Evolutionary conservation across 768 basidiomycete species (phyloP).

Genomic region (Hericium erinaceus): DNA sequence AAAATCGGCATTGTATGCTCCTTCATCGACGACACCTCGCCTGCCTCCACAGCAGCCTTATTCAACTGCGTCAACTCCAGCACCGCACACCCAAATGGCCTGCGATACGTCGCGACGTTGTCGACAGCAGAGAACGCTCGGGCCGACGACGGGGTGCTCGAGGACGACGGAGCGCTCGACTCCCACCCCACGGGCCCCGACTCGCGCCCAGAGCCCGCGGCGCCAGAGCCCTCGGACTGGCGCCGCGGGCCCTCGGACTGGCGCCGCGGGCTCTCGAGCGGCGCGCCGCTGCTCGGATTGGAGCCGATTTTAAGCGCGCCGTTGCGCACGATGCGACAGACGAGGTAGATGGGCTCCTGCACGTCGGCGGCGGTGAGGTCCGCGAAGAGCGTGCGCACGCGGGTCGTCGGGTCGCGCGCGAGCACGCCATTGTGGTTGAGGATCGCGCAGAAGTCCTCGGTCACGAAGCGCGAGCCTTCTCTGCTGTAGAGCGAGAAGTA

Average conservation of each 20-base stretch:
- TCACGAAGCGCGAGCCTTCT: constrained; percentile 75
- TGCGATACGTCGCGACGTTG: constrained; percentile 46
- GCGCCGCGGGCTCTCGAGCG: constrained; percentile 41
- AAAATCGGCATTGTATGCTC: constrained; percentile 89
- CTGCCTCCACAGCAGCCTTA: constrained; percentile 55
- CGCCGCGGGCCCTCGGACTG: constrained; percentile 47
- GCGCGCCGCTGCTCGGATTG: constrained; percentile 37
- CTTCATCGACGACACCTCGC: constrained; percentile 51
- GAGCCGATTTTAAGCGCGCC: constrained; percentile 73
- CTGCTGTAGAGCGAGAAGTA: constrained; percentile 91
- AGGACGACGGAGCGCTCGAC: constrained; percentile 16
- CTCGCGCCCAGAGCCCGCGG: constrained; percentile 28
- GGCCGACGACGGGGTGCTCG: constrained; percentile 17
- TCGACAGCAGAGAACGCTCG: constrained; percentile 23
- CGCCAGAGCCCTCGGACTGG: constrained; percentile 33
- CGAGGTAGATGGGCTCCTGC: constrained; percentile 77
- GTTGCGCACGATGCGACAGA: constrained; percentile 85
- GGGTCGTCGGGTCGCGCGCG: constrained; percentile 65
- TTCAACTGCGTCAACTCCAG: constrained; percentile 73
- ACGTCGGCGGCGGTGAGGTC: constrained; percentile 85
- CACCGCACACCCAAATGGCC: constrained; percentile 95
- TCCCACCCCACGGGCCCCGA: constrained; percentile 1
- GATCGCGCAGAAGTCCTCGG: constrained; percentile 86
- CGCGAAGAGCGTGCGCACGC: constrained; percentile 80
- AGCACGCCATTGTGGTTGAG: constrained; percentile 88